Base-by-base conservation (phyloP, 2,329 filamentous ascomycete species). In the Fusarium beomiforme region DNA sequence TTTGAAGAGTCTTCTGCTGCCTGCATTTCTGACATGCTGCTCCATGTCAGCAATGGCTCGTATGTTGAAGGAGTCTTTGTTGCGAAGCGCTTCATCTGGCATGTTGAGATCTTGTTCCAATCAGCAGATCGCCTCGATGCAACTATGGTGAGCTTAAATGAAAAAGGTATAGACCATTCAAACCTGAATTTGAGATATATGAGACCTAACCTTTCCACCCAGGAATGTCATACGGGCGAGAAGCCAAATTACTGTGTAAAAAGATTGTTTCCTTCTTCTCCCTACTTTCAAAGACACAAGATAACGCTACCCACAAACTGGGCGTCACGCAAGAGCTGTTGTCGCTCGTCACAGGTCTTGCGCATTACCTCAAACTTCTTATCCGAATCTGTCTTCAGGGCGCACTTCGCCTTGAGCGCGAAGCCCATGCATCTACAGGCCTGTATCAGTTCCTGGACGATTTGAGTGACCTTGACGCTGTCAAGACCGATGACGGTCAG, bases 231-330 rank as follows among this genome's bases (percentile, higher is more conserved):
- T 99, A 98, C 79, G 92, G 93, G 21, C 91, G 96, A 76, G 96
- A 99, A 84, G 93, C 96, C n/a, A 99, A 99, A 82, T 87, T 99
- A 54, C 89, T 99, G n/a, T 99, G 96, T 86, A 99, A 99, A 83
- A 99, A 99, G 82, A 97, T 99, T 59, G 96, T 99, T 9, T 93
- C 95, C 29, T 99, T 99, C 85, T 99, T 99, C 80, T 94, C 94
- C 16, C 85, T 99, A 21, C 86, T 99, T 12, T 97, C 95, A 9
- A 97, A 97, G 80, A 96, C 95, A 3, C 95, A 98, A 79, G 95
- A 98, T 77, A 93, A 91, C 12, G 93, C 92, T n/a, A 90, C 93
- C 39, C 89, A 93, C 63, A 96, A 98, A 79, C 89, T 98, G 43
- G 96, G 96, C 44, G 96, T 99, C 34, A 99, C 96, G 12, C 96